A percentile compares a stretch with the other conserved stretches of the same genome.
Conservation (phyloP, 2,329 filamentous ascomycete genomes). For the Curvularia spicifera region DNA sequence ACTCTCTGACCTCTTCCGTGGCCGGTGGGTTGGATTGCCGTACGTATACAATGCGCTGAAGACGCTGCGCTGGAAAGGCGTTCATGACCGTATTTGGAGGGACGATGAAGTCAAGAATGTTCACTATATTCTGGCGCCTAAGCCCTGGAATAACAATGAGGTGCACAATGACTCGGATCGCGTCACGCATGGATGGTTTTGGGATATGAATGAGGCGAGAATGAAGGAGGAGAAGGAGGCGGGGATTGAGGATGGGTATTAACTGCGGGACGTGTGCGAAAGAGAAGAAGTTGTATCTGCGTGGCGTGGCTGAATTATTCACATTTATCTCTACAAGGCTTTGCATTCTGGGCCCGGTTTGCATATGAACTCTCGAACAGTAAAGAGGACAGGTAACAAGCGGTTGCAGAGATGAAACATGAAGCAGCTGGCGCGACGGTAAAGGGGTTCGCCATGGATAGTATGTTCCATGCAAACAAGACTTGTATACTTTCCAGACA, state of each 20-base stretch:
- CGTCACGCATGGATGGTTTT: conserved; percentile 4
- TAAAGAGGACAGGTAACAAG: background rate
- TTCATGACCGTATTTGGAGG: conserved; percentile 65
- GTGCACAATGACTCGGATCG: background rate
- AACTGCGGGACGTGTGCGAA: background rate
- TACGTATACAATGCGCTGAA: conserved; percentile 68
- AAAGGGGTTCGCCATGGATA: no score
- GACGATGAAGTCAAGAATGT: conserved; percentile 68
- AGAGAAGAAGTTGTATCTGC: background rate
- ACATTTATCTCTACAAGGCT: background rate
- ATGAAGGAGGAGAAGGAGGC: background rate
- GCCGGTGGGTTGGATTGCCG: conserved; percentile 64
- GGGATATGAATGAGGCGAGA: background rate
- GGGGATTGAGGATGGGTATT: conserved; percentile 1
- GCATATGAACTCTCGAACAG: background rate
- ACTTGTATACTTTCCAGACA: no score
- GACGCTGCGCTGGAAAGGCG: conserved; percentile 61
- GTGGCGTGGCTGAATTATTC: no score
- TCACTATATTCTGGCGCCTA: conserved; percentile 60
- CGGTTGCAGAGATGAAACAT: background rate
- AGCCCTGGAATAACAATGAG: background rate
- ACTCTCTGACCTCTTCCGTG: conserved; percentile 62
- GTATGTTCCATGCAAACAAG: no score
- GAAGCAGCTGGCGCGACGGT: no score
- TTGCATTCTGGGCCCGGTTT: background rate